phyloP scores from a whole-genome alignment of 1,139 yeast species.

The Saccharomycopsis crataegensis region DNA sequence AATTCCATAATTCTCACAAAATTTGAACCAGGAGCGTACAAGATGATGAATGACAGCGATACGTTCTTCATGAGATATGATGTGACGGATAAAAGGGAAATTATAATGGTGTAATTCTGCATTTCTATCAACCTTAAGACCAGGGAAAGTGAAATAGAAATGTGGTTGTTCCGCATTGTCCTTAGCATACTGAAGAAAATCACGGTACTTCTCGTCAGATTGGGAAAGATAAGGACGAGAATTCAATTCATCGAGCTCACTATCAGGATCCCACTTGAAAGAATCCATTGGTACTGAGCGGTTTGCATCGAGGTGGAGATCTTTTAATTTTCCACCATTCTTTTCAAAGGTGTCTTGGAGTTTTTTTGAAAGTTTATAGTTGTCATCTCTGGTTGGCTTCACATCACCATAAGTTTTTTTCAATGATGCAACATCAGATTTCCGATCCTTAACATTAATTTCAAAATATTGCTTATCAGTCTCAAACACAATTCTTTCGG shows the following conservation, averaged over 20 bases:
- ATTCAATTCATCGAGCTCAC: constrained; percentile 7
- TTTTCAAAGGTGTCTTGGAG: constrained; percentile 2
- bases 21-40: constrained; percentile 46
- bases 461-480: constrained; percentile 24
- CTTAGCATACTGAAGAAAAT: constrained; percentile 24
- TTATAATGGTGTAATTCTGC: constrained; percentile 38
- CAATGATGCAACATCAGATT: constrained; percentile 20
- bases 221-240: constrained; percentile 1
- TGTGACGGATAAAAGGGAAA: constrained; percentile 40
- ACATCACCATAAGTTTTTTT: neutral
- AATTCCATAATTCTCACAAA: constrained; percentile 39
- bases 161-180: constrained; percentile 20
- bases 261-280: constrained; percentile 15
- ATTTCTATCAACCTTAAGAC: constrained; percentile 35
- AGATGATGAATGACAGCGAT: constrained; percentile 44
- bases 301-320: constrained; percentile 6
- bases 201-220: constrained; percentile 23
- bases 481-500: constrained; percentile 25
- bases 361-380: constrained; percentile 19
- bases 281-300: constrained; percentile 3
- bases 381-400: constrained; percentile 13
- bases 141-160: constrained; percentile 40
- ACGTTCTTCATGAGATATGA: constrained; percentile 35
- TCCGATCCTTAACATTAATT: constrained; percentile 22
- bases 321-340: constrained; percentile 10